phyloP scores from a whole-genome alignment of 805 yeast genomes.

The Torulaspora maleeae region DNA sequence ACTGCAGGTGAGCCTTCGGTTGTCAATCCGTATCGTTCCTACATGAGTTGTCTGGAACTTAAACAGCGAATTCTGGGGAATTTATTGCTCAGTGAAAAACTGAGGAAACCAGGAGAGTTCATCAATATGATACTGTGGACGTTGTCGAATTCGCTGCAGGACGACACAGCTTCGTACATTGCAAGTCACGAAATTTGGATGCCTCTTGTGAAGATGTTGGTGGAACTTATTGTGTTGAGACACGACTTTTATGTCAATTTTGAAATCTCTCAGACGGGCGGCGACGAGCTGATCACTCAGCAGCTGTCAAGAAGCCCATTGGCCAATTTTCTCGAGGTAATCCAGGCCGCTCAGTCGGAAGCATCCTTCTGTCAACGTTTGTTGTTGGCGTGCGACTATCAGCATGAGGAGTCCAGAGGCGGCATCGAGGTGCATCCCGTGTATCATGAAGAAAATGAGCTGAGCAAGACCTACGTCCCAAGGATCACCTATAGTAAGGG shows the following conservation, averaged over 20 bases:
- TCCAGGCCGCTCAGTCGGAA: slow-evolving; percentile 18
- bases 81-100: slow-evolving; percentile 16
- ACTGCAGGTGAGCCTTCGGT: not conserved
- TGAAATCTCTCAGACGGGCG: slow-evolving; percentile 12
- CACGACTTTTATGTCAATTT: slow-evolving; percentile 25
- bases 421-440: slow-evolving; percentile 19
- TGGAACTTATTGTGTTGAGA: slow-evolving; percentile 24
- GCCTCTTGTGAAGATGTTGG: slow-evolving; percentile 21
- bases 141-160: slow-evolving; percentile 20
- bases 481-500: slow-evolving; percentile 10
- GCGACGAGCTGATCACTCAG: slow-evolving; percentile 7
- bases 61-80: slow-evolving; percentile 21
- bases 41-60: slow-evolving; percentile 23
- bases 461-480: slow-evolving; percentile 17
- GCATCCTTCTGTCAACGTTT: slow-evolving; percentile 19
- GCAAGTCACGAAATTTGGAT: slow-evolving; percentile 28
- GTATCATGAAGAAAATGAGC: slow-evolving; percentile 17
- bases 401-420: not conserved
- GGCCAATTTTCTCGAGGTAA: slow-evolving; percentile 14
- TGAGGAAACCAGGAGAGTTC: slow-evolving; percentile 24
- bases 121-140: slow-evolving; percentile 30
- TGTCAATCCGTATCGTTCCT: slow-evolving; percentile 22
- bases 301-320: slow-evolving; percentile 22
- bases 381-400: slow-evolving; percentile 19
- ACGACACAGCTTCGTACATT: slow-evolving; percentile 12